These are phyloP conservation scores for Salvia splendens DNA, from an alignment of 257 asterid species.

Conservation along the genomic window DNA sequence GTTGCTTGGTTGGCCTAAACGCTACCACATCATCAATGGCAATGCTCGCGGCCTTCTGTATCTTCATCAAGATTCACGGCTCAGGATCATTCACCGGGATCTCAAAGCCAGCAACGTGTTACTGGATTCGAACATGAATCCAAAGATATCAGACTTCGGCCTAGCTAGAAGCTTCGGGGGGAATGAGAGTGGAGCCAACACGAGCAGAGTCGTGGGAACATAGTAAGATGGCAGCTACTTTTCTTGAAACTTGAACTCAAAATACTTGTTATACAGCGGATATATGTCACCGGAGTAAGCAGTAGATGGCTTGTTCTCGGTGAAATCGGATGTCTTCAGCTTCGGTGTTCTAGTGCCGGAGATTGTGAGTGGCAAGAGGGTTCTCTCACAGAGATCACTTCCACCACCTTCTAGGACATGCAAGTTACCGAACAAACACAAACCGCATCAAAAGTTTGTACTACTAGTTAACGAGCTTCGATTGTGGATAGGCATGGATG, in stretches of 20 bases:
- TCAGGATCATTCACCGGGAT: conserved; percentile 29
- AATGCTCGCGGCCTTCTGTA: conserved; percentile 29
- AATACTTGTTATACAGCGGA: background rate
- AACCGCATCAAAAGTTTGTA: background rate
- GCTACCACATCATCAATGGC: conserved; percentile 25
- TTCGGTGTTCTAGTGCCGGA: conserved; percentile 26
- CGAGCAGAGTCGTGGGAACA: conserved; percentile 29
- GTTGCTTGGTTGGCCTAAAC: conserved; percentile 24
- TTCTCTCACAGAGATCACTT: conserved; percentile 26
- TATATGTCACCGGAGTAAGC: conserved; percentile 28
- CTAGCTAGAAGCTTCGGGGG: conserved; percentile 25
- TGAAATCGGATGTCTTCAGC: conserved; percentile 29
- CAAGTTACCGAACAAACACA: background rate
- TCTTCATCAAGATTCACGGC: conserved; percentile 30
- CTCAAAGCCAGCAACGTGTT: conserved; percentile 24
- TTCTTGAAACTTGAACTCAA: background rate
- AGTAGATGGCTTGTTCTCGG: conserved; percentile 25
- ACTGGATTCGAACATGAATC: conserved; percentile 24
- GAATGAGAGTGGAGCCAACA: conserved; percentile 26
- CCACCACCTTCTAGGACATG: conserved; percentile 27
- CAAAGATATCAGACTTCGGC: conserved; percentile 29
- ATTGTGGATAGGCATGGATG: conserved; percentile 18
- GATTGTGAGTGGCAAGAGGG: conserved; percentile 31
- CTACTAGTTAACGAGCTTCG: background rate
- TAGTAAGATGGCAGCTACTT: conserved; percentile 11